A percentile compares a stretch with the other conserved stretches of the same genome.
phyloP scores from a whole-genome alignment of 2,329 filamentous ascomycete genomes.

The Sarocladium oryzae region DNA sequence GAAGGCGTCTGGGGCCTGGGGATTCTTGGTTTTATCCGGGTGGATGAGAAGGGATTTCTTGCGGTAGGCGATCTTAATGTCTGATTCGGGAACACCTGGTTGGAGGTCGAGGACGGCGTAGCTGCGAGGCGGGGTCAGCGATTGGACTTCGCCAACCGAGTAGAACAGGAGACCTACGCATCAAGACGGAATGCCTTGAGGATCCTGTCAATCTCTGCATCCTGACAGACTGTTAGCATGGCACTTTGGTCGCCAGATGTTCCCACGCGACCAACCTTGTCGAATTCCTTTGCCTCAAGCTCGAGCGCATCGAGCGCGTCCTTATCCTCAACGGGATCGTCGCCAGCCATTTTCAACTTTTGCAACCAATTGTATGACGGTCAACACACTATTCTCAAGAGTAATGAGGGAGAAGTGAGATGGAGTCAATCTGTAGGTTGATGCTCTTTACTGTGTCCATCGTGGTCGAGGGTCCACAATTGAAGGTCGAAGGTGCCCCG shows the following conservation, averaged over 20 bases:
- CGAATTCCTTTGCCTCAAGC: constrained; percentile 80
- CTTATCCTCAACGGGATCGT: constrained; percentile 49
- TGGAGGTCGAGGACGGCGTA: constrained; percentile 95
- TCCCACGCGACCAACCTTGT: constrained; percentile 56
- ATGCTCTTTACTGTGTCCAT: background rate
- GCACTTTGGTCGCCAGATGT: background rate
- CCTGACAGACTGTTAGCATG: constrained; percentile 42
- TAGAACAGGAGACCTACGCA: constrained; percentile 35
- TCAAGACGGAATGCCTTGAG: constrained; percentile 77
- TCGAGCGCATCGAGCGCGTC: constrained; percentile 78
- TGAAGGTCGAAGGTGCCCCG: constrained; percentile 19
- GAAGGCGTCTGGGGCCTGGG: constrained; percentile 86
- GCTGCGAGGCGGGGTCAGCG: constrained; percentile 30
- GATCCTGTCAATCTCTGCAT: constrained; percentile 93
- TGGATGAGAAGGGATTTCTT: constrained; percentile 99
- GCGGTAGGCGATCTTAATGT: constrained; percentile 92
- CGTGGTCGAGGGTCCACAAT: background rate
- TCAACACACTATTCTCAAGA: too few relatives aligned
- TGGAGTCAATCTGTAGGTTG: constrained; percentile 11
- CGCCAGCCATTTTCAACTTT: constrained; percentile 27
- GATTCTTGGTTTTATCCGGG: constrained; percentile 94
- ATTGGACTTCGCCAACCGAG: background rate
- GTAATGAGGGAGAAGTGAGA: background rate
- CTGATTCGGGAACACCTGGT: constrained; percentile 88
- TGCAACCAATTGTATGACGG: background rate